Conservation (phyloP, 164 flowering plant genomes). For the Magnolia officinalis region DNA sequence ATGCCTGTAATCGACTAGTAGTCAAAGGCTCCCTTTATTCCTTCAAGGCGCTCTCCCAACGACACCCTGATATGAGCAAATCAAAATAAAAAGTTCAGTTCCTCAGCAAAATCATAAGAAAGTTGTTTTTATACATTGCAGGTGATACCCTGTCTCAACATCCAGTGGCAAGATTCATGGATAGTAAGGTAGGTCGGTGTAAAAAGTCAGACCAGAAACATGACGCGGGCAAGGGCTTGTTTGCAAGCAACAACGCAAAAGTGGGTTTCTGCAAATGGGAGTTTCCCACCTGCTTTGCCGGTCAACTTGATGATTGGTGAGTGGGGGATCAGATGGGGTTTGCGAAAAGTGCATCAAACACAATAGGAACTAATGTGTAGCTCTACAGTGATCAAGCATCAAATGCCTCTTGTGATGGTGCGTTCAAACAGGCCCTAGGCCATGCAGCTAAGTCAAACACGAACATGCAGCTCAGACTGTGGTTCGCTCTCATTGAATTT, state of each 20-base stretch:
- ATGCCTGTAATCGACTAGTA: background rate
- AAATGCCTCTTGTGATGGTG: background rate
- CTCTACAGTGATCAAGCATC: too few relatives aligned
- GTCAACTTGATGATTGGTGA: too few relatives aligned
- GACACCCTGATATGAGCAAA: background rate
- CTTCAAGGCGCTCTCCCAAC: background rate
- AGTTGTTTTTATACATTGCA: background rate
- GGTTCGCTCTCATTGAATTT: background rate
- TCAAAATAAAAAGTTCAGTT: background rate
- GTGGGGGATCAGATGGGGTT: too few relatives aligned
- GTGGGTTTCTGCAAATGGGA: too few relatives aligned
- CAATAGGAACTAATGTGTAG: too few relatives aligned
- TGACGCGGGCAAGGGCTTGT: too few relatives aligned
- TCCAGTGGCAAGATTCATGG: background rate
- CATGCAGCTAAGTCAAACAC: background rate
- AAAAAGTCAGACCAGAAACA: too few relatives aligned
- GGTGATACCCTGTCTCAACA: background rate
- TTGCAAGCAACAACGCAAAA: too few relatives aligned
- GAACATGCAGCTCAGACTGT: background rate
- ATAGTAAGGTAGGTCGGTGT: background rate
- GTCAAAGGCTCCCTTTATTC: background rate
- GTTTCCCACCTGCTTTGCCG: too few relatives aligned
- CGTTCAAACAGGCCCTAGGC: background rate
- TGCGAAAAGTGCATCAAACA: too few relatives aligned
- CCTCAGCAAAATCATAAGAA: background rate